These are phyloP conservation scores for Drechslerella stenobrocha DNA, from an alignment of 2,329 filamentous ascomycete species.

Conservation along the genomic window DNA sequence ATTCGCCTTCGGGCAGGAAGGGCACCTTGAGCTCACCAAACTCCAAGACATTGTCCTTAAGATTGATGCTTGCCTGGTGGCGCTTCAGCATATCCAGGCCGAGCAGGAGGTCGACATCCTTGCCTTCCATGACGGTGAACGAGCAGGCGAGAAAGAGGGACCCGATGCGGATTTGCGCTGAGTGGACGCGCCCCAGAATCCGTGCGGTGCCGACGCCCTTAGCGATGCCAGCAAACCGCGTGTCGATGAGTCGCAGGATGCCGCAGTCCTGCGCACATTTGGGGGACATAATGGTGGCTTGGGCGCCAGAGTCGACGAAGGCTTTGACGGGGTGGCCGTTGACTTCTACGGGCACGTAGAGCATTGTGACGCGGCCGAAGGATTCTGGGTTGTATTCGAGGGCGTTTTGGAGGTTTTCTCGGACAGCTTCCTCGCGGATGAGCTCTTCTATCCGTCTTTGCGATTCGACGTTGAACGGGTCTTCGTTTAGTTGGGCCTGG, in stretches of 20 bases:
- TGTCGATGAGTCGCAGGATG: constrained; percentile 95
- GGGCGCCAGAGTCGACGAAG: constrained; percentile 93
- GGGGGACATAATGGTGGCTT: constrained; percentile 98
- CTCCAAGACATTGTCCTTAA: constrained; percentile 78
- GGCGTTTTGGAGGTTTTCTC: constrained; percentile 92
- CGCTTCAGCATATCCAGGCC: constrained; percentile 96
- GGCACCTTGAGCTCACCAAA: constrained; percentile 86
- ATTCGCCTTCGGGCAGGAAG: constrained; percentile 89
- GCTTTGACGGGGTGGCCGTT: constrained; percentile 92
- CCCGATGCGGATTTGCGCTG: constrained; percentile 91
- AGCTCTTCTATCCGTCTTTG: constrained; percentile 94
- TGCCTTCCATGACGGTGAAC: constrained; percentile 99
- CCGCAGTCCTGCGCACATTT: constrained; percentile 86
- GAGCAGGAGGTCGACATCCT: constrained; percentile 87
- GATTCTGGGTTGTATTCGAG: constrained; percentile 98
- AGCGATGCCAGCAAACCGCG: constrained; percentile 86
- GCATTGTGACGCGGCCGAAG: constrained; percentile 91
- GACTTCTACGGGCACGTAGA: constrained; percentile 94
- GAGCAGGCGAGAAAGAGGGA: constrained; percentile 84
- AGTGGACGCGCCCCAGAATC: constrained; percentile 93
- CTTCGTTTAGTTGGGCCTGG: constrained; percentile 72
- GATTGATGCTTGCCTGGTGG: constrained; percentile 89
- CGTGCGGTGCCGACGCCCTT: constrained; percentile 91
- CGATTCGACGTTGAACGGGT: constrained; percentile 90
- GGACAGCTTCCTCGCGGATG: constrained; percentile 89